Conservation (phyloP, 306 rosid genomes). For the Abrus pulchellus region DNA sequence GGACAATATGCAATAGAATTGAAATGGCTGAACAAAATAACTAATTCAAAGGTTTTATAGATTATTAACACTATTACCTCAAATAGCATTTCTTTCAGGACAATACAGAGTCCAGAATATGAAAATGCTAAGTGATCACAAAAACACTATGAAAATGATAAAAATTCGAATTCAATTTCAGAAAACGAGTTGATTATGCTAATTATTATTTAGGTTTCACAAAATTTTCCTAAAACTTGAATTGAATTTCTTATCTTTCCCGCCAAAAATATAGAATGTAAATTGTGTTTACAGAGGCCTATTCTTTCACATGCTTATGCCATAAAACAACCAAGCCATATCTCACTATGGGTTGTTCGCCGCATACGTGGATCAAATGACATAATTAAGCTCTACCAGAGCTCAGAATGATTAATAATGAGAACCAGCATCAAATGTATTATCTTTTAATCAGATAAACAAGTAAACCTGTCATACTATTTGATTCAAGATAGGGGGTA, state of each 20-base stretch:
- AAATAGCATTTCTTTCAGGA: not conserved
- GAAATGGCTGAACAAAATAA: slow-evolving; percentile 31
- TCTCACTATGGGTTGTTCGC: not conserved
- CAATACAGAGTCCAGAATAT: not conserved
- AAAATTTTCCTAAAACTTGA: slow-evolving; percentile 22
- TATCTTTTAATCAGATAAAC: not conserved
- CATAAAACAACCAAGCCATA: not conserved
- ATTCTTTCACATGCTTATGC: slow-evolving; percentile 21
- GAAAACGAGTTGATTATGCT: not conserved
- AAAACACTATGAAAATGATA: slow-evolving; percentile 6
- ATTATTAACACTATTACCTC: slow-evolving; percentile 6
- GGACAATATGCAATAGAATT: slow-evolving; percentile 25
- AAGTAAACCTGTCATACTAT: not conserved
- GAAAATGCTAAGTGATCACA: not conserved
- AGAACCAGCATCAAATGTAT: not conserved
- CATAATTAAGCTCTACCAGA: not conserved
- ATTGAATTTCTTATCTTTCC: not conserved
- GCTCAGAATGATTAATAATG: not conserved
- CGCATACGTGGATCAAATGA: not conserved
- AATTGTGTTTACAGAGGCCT: not conserved
- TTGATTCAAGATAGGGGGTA: slow-evolving; percentile 1
- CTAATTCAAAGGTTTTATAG: slow-evolving; percentile 15
- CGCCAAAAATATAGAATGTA: not conserved
- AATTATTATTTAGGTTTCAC: not conserved
- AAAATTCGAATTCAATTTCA: slow-evolving; percentile 2